These are phyloP conservation scores for Trametes villosa DNA, from an alignment of 768 basidiomycete genomes.

Conservation along the genomic window DNA sequence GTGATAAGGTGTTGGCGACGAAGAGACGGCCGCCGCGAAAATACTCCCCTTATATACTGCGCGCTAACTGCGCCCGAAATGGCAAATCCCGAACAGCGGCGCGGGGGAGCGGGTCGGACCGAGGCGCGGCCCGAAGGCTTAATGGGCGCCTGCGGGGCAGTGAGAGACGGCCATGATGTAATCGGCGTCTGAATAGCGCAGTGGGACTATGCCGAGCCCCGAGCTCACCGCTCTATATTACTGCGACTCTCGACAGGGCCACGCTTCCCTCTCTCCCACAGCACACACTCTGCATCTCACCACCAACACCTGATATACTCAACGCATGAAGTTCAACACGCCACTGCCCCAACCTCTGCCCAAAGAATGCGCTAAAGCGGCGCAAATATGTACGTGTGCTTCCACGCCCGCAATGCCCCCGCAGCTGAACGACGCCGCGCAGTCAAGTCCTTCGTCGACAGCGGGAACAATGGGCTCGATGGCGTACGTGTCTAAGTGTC, in stretches of 20 bases:
- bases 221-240: slow-evolving; percentile 4
- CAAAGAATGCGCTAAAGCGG: slow-evolving; percentile 87
- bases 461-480: slow-evolving; percentile 81
- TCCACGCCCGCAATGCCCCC: neutral
- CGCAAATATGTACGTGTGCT: slow-evolving; percentile 74
- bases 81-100: slow-evolving; percentile 5
- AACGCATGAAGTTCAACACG: slow-evolving; percentile 52
- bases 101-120: neutral
- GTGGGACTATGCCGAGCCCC: neutral
- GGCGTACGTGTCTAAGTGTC: slow-evolving; percentile 49
- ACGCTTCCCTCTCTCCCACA: neutral
- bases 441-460: slow-evolving; percentile 88
- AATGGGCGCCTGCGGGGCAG: neutral
- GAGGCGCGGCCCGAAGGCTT: neutral
- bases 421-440: slow-evolving; percentile 14
- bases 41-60: slow-evolving; percentile 15
- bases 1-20: slow-evolving; percentile 41
- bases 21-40: neutral
- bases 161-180: slow-evolving; percentile 16
- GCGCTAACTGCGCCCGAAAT: neutral
- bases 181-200: neutral
- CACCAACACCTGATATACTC: neutral
- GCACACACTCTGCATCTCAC: neutral
- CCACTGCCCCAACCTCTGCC: slow-evolving; percentile 63
- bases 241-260: neutral